A percentile compares a stretch with the other conserved stretches of the same genome.
phyloP scores from a whole-genome alignment of 257 asterid species.

The Petunia secreta region DNA sequence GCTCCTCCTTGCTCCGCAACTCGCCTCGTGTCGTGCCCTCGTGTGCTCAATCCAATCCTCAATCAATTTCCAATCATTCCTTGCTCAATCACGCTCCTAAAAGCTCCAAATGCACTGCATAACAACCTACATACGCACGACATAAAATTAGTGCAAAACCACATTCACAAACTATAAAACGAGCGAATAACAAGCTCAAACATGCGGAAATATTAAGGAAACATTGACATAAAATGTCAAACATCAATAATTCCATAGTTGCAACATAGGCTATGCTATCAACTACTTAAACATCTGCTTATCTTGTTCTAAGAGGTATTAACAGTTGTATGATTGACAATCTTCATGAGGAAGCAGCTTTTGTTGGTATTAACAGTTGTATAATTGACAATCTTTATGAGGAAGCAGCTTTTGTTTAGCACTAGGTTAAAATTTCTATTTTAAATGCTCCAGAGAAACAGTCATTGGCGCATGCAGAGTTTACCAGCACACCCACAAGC shows the following conservation, averaged over 20 bases:
- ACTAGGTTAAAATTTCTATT: constrained; percentile 26
- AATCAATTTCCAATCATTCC: too few relatives aligned
- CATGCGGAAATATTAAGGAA: too few relatives aligned
- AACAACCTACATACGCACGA: too few relatives aligned
- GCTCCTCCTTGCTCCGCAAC: too few relatives aligned
- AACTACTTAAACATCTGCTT: constrained; percentile 15
- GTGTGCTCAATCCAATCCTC: too few relatives aligned
- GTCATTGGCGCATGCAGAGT: constrained; percentile 80
- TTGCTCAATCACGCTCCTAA: too few relatives aligned
- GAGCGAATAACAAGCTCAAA: too few relatives aligned
- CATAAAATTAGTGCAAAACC: too few relatives aligned
- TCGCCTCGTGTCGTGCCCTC: too few relatives aligned
- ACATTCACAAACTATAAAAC: too few relatives aligned
- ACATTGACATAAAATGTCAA: too few relatives aligned
- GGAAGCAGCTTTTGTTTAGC: constrained; percentile 23
- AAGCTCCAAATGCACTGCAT: too few relatives aligned
- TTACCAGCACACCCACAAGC: constrained; percentile 57
- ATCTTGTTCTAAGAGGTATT: background rate
- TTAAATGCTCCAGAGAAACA: constrained; percentile 66
- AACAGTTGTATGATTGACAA: background rate
- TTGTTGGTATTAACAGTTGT: background rate
- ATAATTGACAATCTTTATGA: background rate
- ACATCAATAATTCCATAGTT: background rate
- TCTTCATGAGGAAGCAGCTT: constrained; percentile 22
- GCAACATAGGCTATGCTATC: constrained; percentile 12